A percentile compares a stretch with the other conserved stretches of the same genome.
phyloP scores from a whole-genome alignment of 148 eudicot genomes.

The Rhododendron simsii region DNA sequence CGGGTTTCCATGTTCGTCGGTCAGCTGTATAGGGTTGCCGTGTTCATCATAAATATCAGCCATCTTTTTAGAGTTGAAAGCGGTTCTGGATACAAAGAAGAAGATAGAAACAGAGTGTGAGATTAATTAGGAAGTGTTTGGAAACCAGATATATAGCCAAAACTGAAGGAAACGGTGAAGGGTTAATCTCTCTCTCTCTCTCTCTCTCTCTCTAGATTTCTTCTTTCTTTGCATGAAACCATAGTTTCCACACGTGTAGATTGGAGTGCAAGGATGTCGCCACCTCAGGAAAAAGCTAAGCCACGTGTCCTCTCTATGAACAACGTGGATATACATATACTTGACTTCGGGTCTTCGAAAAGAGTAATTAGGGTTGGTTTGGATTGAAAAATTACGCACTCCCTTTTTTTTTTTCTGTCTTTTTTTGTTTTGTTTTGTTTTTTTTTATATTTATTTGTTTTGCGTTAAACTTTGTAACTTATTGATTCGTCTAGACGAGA shows the following conservation, averaged over 20 bases:
- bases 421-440: no score
- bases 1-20: constrained; percentile 62
- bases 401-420: no score
- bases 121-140: background rate
- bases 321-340: background rate
- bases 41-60: constrained; percentile 58
- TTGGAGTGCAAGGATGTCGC: background rate
- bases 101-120: background rate
- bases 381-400: no score
- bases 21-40: constrained; percentile 62
- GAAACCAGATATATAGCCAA: background rate
- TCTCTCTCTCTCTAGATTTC: background rate
- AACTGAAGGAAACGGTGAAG: background rate
- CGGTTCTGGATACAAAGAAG: background rate
- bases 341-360: background rate
- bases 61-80: constrained; percentile 25
- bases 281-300: background rate
- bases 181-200: background rate
- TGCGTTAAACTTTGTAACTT: no score
- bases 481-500: no score
- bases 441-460: no score
- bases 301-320: background rate
- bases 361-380: no score
- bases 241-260: background rate
- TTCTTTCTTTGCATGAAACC: background rate